These are phyloP conservation scores for Salix dunnii DNA, from an alignment of 345 rosid genomes.

Conservation along the genomic window DNA sequence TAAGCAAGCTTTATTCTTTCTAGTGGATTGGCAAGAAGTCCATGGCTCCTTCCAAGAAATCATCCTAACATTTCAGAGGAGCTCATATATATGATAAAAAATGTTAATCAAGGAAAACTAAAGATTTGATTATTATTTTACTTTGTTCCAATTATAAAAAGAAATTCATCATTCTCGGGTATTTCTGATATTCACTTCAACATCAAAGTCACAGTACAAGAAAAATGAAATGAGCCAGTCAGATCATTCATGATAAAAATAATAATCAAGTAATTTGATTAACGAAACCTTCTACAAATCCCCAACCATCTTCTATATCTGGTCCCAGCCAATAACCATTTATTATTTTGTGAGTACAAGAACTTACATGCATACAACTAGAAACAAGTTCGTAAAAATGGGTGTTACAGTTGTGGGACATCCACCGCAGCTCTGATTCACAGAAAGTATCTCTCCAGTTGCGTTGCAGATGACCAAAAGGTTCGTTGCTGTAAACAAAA, in stretches of 20 bases:
- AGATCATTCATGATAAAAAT: not conserved
- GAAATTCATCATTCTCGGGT: conserved; percentile 2
- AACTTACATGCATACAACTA: conserved; percentile 33
- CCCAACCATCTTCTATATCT: conserved; percentile 74
- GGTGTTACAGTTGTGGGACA: conserved; percentile 10
- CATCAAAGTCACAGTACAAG: not conserved
- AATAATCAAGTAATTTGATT: conserved; percentile 30
- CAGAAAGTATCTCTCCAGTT: conserved; percentile 17
- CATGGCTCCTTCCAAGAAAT: not conserved
- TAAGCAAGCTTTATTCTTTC: not conserved
- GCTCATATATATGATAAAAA: not conserved
- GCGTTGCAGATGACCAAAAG: conserved; percentile 19
- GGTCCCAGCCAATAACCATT: conserved; percentile 74
- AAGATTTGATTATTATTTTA: not conserved
- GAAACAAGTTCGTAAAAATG: conserved; percentile 28
- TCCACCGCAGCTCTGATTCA: conserved; percentile 16
- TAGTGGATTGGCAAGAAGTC: not conserved
- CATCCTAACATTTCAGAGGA: not conserved
- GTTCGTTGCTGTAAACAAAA: conserved; percentile 26
- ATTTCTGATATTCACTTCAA: conserved; percentile 10
- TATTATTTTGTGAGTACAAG: conserved; percentile 30
- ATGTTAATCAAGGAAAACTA: not conserved
- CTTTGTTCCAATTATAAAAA: not conserved
- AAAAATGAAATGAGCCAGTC: not conserved
- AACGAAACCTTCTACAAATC: conserved; percentile 57